A percentile compares a stretch with the other conserved stretches of the same genome.
These are phyloP conservation scores for Postia placenta DNA, from an alignment of 768 basidiomycete species.

Conservation along the genomic window DNA sequence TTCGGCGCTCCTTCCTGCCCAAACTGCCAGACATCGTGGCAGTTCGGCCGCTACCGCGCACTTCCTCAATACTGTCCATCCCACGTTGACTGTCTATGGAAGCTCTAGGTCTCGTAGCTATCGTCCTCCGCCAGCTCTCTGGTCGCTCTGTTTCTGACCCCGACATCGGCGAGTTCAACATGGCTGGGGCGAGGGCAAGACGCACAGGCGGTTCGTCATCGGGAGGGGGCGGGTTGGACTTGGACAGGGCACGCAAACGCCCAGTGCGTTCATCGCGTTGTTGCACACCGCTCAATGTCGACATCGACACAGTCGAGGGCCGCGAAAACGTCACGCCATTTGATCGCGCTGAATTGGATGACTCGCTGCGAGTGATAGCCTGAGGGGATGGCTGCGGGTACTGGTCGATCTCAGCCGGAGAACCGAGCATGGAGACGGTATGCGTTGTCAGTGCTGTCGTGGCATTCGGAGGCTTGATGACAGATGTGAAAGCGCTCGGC, in stretches of 20 bases:
- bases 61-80: conserved; percentile 35
- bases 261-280: conserved; percentile 40
- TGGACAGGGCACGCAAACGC: conserved; percentile 29
- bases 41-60: conserved; percentile 16
- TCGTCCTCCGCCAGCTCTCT: conserved; percentile 33
- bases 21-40: conserved; percentile 29
- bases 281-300: conserved; percentile 48
- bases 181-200: conserved; percentile 30
- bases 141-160: conserved; percentile 47
- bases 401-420: neutral
- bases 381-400: conserved; percentile 16
- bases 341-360: conserved; percentile 22
- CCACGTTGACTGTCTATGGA: conserved; percentile 38
- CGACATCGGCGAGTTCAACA: conserved; percentile 28
- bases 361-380: conserved; percentile 39
- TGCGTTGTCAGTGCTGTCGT: conserved; percentile 66
- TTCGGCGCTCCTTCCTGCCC: conserved; percentile 35
- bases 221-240: conserved; percentile 24
- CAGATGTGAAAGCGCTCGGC: conserved; percentile 35
- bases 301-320: conserved; percentile 46
- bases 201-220: conserved; percentile 19
- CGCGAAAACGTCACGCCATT: conserved; percentile 59
- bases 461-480: conserved; percentile 48
- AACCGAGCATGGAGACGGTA: conserved; percentile 45
- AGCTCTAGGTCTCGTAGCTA: conserved; percentile 35